Percentiles rank a stretch among this genome's conserved stretches.
phyloP scores from a whole-genome alignment of 257 asterid species.

The Mentha longifolia region DNA sequence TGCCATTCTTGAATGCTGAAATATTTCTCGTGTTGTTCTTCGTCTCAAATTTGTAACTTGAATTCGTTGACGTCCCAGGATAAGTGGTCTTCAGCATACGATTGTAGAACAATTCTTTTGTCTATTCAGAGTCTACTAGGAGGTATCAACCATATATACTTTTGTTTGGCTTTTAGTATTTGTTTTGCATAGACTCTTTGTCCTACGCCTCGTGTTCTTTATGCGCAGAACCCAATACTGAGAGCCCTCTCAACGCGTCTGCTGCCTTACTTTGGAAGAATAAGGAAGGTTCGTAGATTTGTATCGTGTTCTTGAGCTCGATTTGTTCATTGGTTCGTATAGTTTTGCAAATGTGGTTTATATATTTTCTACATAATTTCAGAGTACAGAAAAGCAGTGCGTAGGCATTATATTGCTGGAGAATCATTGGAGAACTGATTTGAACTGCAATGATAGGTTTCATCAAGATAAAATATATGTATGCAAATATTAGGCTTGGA shows the following conservation, averaged over 20 bases:
- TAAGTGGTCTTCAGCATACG: conserved; percentile 84
- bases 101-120: conserved; percentile 74
- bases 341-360: background rate
- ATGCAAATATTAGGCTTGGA: too few relatives aligned
- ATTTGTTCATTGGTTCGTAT: background rate
- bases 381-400: conserved; percentile 73
- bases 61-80: conserved; percentile 44
- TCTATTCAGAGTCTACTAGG: conserved; percentile 76
- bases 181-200: background rate
- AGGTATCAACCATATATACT: conserved; percentile 38
- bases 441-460: background rate
- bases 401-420: conserved; percentile 55
- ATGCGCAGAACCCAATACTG: conserved; percentile 65
- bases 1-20: too few relatives aligned
- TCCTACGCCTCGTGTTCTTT: conserved; percentile 5
- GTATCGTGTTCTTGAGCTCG: background rate
- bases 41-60: background rate
- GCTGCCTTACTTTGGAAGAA: conserved; percentile 86
- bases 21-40: background rate
- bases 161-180: background rate
- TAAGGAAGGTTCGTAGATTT: conserved; percentile 54
- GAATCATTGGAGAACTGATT: conserved; percentile 52
- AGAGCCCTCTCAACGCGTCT: conserved; percentile 73
- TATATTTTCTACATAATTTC: conserved; percentile 29
- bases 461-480: background rate